Conservation (phyloP, 139 green algal species). For the Coccomyxa sp. region DNA sequence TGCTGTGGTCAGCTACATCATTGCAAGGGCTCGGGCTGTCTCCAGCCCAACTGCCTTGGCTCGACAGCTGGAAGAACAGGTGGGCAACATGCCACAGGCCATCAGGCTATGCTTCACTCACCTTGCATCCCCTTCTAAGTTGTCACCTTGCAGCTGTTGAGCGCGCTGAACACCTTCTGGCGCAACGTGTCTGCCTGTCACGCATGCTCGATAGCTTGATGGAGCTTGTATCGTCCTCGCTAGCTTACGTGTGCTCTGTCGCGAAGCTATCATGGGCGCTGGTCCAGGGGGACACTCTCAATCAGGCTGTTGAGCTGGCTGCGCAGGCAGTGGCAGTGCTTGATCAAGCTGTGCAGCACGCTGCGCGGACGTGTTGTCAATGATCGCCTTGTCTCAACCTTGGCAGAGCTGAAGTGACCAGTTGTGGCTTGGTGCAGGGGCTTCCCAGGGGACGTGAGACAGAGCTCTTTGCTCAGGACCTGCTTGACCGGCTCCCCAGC, state of each 20-base stretch:
- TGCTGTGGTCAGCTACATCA: slow-evolving; percentile 38
- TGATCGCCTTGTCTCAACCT: neutral
- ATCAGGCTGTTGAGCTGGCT: neutral
- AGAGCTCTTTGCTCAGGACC: slow-evolving; percentile 47
- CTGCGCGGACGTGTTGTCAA: neutral
- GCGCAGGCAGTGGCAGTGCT: neutral
- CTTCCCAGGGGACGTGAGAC: slow-evolving; percentile 24
- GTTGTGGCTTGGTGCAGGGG: neutral
- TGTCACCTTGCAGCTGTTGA: too few species aligned
- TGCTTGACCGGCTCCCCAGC: slow-evolving; percentile 45
- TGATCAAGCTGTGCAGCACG: neutral
- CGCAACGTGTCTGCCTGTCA: too few species aligned
- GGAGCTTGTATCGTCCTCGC: too few species aligned
- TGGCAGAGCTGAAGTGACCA: neutral
- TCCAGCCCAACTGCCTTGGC: neutral
- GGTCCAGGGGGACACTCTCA: too few species aligned
- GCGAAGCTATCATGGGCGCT: too few species aligned
- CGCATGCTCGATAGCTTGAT: too few species aligned
- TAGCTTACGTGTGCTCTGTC: too few species aligned
- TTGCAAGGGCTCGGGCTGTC: slow-evolving; percentile 22
- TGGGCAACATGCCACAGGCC: too few species aligned
- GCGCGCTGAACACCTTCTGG: too few species aligned
- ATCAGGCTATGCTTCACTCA: neutral
- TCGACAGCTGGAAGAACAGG: slow-evolving; percentile 14
- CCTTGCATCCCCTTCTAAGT: too few species aligned